Evolutionary conservation across 768 basidiomycete species (phyloP), one percentile per base, ranked within the genome.

Genomic region (Daedaleopsis sinensis): DNA sequence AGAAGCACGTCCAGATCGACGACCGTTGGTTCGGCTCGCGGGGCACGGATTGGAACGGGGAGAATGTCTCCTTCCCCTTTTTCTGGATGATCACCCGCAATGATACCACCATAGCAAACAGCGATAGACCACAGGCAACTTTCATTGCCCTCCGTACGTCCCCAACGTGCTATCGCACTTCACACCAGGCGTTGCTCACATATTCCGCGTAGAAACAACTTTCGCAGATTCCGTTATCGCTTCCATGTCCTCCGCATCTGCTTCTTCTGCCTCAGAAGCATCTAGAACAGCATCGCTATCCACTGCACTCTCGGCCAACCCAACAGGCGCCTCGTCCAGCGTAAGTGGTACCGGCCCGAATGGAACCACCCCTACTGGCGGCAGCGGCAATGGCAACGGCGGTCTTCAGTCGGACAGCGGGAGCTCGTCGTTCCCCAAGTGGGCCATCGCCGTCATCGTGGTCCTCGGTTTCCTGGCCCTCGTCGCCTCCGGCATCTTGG

Each of bases 401-500:
- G 7, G 58, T 58, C 21, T 55, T 70, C 9, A 27, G 65, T 36
- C 70, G 52, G 62, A 69, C 18, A 58, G 58, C 32, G 65, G 68
- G 53, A 70, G 64, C 58, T 70, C 80, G 16, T 67, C 78, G 38
- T 94, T 94, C 71, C 94, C 93, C 10, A 85, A 85, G 70, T 95
- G 93, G 94, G 94, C 91, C 11, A 96, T 96, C 68, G 93, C 95
- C 55, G 89, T 95, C 65, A 91, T 95, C 55, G 89, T 89, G 50
- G 83, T 95, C 44, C 84, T 96, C 24, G 93, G 92, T 24, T 89
- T 94, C 76, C 79, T 94, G 62, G 92, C 93, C 57, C 86, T 94
- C 63, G 81, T 85, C 46, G 85, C 89, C 15, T 78, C 84, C 6
- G 85, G 88, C 65, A 73, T 89, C 53, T 82, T 93, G 55, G 77